A percentile compares a stretch with the other conserved stretches of the same genome.
phyloP scores from a whole-genome alignment of 2,329 filamentous ascomycete species.

The Pestalotiopsis sp. region DNA sequence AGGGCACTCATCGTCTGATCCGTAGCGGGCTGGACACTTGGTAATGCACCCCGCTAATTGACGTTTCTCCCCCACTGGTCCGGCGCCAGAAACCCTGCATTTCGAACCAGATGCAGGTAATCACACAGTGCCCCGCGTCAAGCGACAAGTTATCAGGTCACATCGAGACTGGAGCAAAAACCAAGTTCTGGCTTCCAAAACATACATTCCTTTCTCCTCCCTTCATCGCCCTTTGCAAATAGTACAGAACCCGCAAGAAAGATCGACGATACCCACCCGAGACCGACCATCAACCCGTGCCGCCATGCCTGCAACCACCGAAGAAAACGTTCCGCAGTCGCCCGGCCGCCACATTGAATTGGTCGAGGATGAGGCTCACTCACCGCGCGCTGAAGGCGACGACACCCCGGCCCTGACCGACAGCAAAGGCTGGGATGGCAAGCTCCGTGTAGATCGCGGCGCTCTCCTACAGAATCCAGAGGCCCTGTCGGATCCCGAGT shows the following conservation, averaged over 20 bases:
- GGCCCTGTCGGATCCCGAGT: slow-evolving; percentile 81
- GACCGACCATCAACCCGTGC: background rate
- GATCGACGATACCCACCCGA: background rate
- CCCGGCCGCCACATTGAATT: slow-evolving; percentile 52
- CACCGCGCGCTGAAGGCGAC: slow-evolving; percentile 43
- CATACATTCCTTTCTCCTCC: background rate
- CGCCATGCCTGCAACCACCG: slow-evolving; percentile 45
- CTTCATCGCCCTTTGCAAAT: no score
- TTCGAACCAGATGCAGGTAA: background rate
- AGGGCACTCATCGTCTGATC: no score
- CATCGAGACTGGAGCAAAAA: slow-evolving; percentile 4
- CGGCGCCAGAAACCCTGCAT: background rate
- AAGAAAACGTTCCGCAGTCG: slow-evolving; percentile 36
- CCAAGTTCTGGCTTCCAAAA: background rate
- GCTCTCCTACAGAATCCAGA: slow-evolving; percentile 76
- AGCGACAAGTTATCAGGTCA: slow-evolving; percentile 6
- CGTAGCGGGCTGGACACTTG: no score
- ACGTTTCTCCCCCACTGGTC: background rate
- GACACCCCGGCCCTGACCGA: slow-evolving; percentile 54
- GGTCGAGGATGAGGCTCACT: slow-evolving; percentile 42
- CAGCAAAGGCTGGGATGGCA: slow-evolving; percentile 81
- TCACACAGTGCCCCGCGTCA: slow-evolving; percentile 2
- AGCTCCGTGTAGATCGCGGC: slow-evolving; percentile 74
- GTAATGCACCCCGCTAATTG: slow-evolving; percentile 3
- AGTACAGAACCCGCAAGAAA: background rate